Conservation (phyloP, 2,329 filamentous ascomycete genomes). For the Metarhizium guizhouense region DNA sequence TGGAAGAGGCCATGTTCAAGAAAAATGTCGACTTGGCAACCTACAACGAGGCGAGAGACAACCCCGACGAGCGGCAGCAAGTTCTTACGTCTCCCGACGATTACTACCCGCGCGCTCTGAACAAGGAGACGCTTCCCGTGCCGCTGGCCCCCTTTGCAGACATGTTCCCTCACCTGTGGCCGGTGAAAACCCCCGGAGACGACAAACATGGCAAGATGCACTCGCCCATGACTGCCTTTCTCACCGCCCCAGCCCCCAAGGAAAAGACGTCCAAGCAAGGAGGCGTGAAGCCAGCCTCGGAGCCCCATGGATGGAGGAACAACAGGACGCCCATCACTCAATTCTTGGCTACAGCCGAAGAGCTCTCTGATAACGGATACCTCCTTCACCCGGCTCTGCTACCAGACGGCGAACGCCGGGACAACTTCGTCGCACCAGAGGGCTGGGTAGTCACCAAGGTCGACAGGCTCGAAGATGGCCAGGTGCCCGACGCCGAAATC, state of each 20-base stretch:
- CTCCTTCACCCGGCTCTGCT: slow-evolving; percentile 73
- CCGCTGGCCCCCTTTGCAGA: slow-evolving; percentile 60
- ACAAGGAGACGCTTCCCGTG: slow-evolving; percentile 40
- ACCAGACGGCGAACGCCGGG: slow-evolving; percentile 43
- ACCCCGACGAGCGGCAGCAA: slow-evolving; percentile 18
- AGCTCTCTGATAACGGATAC: slow-evolving; percentile 78
- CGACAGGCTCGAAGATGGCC: slow-evolving; percentile 54
- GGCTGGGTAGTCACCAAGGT: slow-evolving; percentile 83
- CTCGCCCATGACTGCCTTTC: slow-evolving; percentile 78
- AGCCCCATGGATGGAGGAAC: slow-evolving; percentile 60
- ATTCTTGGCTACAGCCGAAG: slow-evolving; percentile 62
- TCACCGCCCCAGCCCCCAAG: slow-evolving; percentile 64
- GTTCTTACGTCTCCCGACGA: slow-evolving; percentile 44
- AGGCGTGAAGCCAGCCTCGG: slow-evolving; percentile 50
- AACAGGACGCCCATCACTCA: slow-evolving; percentile 74
- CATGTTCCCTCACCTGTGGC: slow-evolving; percentile 86
- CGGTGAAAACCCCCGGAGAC: slow-evolving; percentile 79
- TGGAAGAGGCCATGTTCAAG: slow-evolving; percentile 87
- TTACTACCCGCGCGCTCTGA: slow-evolving; percentile 48
- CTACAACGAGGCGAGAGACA: slow-evolving; percentile 28
- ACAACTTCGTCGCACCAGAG: slow-evolving; percentile 44
- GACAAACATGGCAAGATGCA: slow-evolving; percentile 72
- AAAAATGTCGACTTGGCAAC: slow-evolving; percentile 40
- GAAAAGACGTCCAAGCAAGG: slow-evolving; percentile 50
- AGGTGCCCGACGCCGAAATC: slow-evolving; percentile 60